Conservation (phyloP, 225 moss, liverwort and hornwort species). For the Pseudoscleropodium purum region DNA sequence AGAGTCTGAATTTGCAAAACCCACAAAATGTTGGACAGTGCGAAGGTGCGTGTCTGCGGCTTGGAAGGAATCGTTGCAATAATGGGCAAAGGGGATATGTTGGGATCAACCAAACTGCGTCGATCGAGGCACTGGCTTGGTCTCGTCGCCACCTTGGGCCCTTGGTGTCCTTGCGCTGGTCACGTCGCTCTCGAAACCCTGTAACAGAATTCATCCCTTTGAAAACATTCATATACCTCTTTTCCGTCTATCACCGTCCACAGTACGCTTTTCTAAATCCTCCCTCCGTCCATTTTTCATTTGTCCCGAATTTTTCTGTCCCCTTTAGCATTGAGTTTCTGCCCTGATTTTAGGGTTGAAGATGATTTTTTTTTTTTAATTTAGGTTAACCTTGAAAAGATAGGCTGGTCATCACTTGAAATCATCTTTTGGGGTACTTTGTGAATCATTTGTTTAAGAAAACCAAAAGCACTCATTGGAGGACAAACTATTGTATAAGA, state of each 20-base stretch:
- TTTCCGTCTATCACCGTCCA: background rate
- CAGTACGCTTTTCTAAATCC: background rate
- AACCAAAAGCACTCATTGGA: background rate
- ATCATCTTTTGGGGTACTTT: fast-evolving
- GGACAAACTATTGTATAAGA: background rate
- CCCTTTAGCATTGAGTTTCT: too few species aligned
- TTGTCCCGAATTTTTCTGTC: background rate
- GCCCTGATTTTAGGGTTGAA: background rate
- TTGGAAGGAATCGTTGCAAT: background rate
- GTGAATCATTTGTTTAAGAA: background rate
- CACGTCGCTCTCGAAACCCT: background rate
- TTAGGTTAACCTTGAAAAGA: fast-evolving
- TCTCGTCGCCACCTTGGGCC: background rate
- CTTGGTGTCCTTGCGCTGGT: background rate
- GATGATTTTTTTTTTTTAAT: background rate
- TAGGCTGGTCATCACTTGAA: fast-evolving
- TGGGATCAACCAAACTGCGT: background rate
- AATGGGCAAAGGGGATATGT: background rate
- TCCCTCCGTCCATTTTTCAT: background rate
- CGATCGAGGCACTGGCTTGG: background rate
- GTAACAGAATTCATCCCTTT: background rate
- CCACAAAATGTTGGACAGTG: background rate
- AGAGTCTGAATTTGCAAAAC: background rate
- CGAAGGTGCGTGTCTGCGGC: too few species aligned
- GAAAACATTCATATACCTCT: background rate